Evolutionary conservation across 2,329 filamentous ascomycete species (phyloP).

Genomic region (Verticillium nubilum): DNA sequence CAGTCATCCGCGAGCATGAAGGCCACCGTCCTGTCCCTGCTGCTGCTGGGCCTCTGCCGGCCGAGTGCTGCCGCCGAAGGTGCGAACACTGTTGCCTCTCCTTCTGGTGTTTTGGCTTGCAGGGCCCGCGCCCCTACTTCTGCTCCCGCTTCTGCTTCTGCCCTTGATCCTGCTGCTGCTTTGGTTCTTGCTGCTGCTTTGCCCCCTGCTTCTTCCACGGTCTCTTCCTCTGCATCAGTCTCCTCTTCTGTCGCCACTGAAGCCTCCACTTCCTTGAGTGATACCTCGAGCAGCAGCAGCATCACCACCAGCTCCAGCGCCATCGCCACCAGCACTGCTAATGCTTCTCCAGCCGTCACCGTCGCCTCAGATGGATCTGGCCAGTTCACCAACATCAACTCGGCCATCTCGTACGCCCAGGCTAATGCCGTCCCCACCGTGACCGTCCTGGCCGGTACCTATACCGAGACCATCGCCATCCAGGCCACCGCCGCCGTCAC

Average conservation of each 20-base stretch:
- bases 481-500: slow-evolving; percentile 33
- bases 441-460: slow-evolving; percentile 36
- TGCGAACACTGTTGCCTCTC: not conserved
- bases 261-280: not conserved
- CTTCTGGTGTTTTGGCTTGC: not conserved
- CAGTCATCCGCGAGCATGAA: not conserved
- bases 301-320: not conserved
- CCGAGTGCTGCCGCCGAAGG: not conserved
- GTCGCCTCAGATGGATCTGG: slow-evolving; percentile 37
- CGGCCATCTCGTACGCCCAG: slow-evolving; percentile 36
- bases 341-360: slow-evolving; percentile 23
- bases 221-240: not conserved
- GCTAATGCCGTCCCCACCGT: slow-evolving; percentile 34
- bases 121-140: not conserved
- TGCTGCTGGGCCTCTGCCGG: slow-evolving; percentile 1
- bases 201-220: not conserved
- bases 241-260: not conserved
- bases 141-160: not conserved
- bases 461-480: slow-evolving; percentile 34
- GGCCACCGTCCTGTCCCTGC: not conserved
- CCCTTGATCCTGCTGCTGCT: not conserved
- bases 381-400: slow-evolving; percentile 37
- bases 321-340: not conserved
- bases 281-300: not conserved
- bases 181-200: not conserved